Evolutionary conservation across 352 stramenopile species (phyloP), one percentile per base, ranked within the genome.

Genomic region (Phytophthora tubulina): DNA sequence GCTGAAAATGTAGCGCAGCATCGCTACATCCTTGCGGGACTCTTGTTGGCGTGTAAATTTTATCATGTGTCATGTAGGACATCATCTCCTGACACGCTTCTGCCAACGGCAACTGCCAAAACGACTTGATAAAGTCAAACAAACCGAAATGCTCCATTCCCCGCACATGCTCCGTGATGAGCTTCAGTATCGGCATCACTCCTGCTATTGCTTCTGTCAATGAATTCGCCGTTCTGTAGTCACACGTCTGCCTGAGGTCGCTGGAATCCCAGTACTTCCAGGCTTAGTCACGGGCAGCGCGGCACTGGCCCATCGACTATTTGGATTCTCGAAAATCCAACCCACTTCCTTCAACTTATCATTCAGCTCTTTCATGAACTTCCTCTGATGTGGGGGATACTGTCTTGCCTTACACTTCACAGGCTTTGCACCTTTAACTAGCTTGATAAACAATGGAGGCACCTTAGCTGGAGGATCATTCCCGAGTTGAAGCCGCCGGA

Each of bases 141-240:
- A 59, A 31, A 13, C 51, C 51, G 27, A 59, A 46, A 44, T 59
- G 33, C n/a, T 59, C 15, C 51, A 59, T 48, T 3, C 35, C 51
- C 13, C 33, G 8, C n/a, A 59, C 35, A 8, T 48, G 15, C 11
- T 59, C 17, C 6, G 35, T 45, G 6, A 59, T 59, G 10, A 55
- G 4, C 3, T 14, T 9, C 9, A 55, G 31, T 4, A 55, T n/a
- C 0, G 49, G 32, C 32, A 56, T 56, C 2, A 56, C 8, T 6
- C 50, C 50, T 14, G 50, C 31, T 33, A 31, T 21, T 31, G 50
- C 31, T 15, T 56, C 50, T 14, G 50, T 17, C 31, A 56, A 7
- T 5, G 2, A 31, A 13, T 56, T 42, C 5, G 44, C 50, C 31
- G 4, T 14, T 30, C 31, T 14, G 32, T 56, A 56, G 14, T 44